Evolutionary conservation across 345 rosid genomes (phyloP).

Genomic region (Arabidopsis suecica): DNA sequence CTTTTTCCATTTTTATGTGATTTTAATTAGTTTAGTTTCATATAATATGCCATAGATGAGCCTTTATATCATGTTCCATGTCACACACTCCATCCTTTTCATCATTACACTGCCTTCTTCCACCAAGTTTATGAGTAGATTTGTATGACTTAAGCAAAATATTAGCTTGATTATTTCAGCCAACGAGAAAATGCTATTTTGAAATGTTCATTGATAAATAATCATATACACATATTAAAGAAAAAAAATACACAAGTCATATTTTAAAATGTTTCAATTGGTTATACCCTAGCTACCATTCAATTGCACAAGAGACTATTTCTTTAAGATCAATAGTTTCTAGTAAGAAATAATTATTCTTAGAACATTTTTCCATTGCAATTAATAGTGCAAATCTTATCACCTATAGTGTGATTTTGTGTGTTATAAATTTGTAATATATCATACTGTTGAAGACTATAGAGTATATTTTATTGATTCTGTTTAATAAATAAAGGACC

Average conservation of each 20-base stretch:
- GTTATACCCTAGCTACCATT: conserved; percentile 9
- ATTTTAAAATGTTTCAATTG: not conserved
- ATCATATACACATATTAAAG: not conserved
- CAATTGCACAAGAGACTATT: not conserved
- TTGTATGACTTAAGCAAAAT: not conserved
- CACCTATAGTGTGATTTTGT: conserved; percentile 22
- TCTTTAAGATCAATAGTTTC: conserved; percentile 14
- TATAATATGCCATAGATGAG: conserved; percentile 30
- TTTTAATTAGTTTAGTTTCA: conserved; percentile 15
- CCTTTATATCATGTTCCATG: conserved; percentile 45
- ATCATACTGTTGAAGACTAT: conserved; percentile 28
- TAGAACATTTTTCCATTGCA: not conserved
- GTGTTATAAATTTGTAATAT: not conserved
- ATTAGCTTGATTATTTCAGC: not conserved
- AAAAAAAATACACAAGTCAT: not conserved
- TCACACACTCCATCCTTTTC: conserved; percentile 40
- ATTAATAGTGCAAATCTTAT: conserved; percentile 29
- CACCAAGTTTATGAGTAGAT: conserved; percentile 15
- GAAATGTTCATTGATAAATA: not conserved
- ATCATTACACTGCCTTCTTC: conserved; percentile 33
- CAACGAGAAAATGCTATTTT: not conserved
- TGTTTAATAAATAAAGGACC: conserved; percentile 10
- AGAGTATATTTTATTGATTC: conserved; percentile 35
- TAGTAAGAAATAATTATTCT: conserved; percentile 12
- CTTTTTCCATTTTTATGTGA: conserved; percentile 27